These are phyloP conservation scores for Sisymbrium altissimum DNA, from an alignment of 345 rosid species.

Conservation along the genomic window DNA sequence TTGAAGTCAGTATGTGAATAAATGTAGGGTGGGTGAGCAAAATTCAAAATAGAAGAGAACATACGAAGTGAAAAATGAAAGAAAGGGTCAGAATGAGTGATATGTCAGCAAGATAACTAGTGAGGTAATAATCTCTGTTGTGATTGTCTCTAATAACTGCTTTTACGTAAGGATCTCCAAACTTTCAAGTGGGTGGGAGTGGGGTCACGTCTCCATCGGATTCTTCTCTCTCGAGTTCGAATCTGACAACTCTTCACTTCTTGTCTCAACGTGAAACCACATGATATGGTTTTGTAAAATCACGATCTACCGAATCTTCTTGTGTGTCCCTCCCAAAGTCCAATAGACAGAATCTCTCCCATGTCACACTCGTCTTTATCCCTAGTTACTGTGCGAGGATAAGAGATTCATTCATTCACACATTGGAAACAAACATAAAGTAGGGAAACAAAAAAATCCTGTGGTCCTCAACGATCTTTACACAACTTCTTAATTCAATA, in stretches of 20 bases:
- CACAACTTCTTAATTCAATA: background rate
- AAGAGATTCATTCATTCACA: background rate
- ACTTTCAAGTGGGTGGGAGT: conserved; percentile 5
- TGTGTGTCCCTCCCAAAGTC: background rate
- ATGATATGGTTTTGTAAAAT: background rate
- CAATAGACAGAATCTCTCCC: conserved; percentile 15
- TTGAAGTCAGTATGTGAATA: no score
- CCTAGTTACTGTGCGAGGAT: background rate
- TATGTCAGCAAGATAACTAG: no score
- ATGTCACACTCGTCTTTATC: conserved; percentile 9
- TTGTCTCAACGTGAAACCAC: conserved; percentile 28
- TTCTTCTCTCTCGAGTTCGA: conserved; percentile 5
- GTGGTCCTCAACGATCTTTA: background rate
- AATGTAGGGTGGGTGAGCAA: no score
- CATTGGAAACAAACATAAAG: background rate
- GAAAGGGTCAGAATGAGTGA: no score
- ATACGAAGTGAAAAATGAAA: background rate
- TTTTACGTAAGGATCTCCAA: background rate
- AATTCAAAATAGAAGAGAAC: no score
- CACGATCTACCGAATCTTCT: conserved; percentile 6
- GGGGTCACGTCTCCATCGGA: conserved; percentile 13
- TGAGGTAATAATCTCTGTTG: background rate
- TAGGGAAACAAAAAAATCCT: no score
- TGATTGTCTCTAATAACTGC: background rate
- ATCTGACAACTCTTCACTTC: conserved; percentile 20